Conservation (phyloP, 75 land plant genomes). For the Selaginella tamariscina region DNA sequence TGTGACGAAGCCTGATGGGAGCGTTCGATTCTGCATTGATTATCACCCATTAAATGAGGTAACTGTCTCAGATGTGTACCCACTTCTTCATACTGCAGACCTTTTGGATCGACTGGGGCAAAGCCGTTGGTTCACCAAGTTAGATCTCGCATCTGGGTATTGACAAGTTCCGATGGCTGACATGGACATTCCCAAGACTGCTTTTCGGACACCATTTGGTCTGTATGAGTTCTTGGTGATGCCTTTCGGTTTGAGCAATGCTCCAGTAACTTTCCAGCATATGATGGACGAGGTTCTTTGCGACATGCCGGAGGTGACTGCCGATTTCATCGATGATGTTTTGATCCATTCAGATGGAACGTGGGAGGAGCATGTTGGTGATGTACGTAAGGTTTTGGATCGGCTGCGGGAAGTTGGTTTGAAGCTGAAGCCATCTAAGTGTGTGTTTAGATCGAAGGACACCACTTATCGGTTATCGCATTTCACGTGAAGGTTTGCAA, state of each 20-base stretch:
- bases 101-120: too few relatives aligned
- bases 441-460: background rate
- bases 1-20: too few relatives aligned
- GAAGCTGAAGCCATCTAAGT: background rate
- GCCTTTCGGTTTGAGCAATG: background rate
- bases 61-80: too few relatives aligned
- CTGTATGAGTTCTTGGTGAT: background rate
- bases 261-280: background rate
- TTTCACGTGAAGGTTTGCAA: background rate
- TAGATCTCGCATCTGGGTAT: background rate
- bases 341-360: background rate
- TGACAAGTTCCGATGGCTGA: background rate
- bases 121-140: background rate
- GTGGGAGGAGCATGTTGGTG: background rate
- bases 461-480: background rate
- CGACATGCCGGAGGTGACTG: background rate
- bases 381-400: background rate
- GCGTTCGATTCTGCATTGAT: too few relatives aligned
- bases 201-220: background rate
- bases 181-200: background rate
- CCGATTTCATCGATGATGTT: background rate
- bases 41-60: too few relatives aligned
- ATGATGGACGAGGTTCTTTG: slow-evolving; percentile 3
- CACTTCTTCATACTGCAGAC: too few relatives aligned
- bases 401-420: background rate